Evolutionary conservation across 305 asterid genomes (phyloP), one percentile per base, ranked within the genome.

Genomic region (Rubia occidens): DNA sequence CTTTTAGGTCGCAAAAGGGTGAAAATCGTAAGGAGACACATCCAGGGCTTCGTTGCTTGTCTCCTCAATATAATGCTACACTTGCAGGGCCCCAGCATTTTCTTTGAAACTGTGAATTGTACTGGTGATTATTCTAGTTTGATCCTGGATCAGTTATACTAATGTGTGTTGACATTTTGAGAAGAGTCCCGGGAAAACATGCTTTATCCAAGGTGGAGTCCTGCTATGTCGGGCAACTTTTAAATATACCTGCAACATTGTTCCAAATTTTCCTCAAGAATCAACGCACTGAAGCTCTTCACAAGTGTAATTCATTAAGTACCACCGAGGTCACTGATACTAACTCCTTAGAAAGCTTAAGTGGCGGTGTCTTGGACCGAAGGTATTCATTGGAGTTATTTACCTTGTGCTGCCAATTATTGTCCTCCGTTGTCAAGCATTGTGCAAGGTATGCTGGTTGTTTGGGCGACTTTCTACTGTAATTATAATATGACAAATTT

Each of bases 71-170:
- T 87, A 82, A 77, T 88, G 76, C 79, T 88, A 75, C 96, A 90
- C 82, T 79, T 93, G 82, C 96, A 86, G 78, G 92, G 89, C 60
- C 94, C 90, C 37, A 51, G 68, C 67, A 80, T 87, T 76, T 93
- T 88, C 85, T 78, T 26, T 64, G 77, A 59, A 72, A 71, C 58
- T 63, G 76, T 60, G 18, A 75, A 83, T 71, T 75, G 82, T 56
- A 45, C 29, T 64, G 76, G 82, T 71, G 76, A 74, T 76, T 58
- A 64, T 66, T 55, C 75, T 49, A 55, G 66, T 67, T 96, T 44
- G 92, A 90, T 86, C 79, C 97, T 72, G 98, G 96, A 37, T 82
- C 95, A 13, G 86, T 85, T 71, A 65, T 87, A 75, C 95, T 86
- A 75, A 85, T 83, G 90, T 88, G 92, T 71, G 63, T 90, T 15